Conservation (phyloP, 192 early-diverging fungal species). For the Linderina pennispora region DNA sequence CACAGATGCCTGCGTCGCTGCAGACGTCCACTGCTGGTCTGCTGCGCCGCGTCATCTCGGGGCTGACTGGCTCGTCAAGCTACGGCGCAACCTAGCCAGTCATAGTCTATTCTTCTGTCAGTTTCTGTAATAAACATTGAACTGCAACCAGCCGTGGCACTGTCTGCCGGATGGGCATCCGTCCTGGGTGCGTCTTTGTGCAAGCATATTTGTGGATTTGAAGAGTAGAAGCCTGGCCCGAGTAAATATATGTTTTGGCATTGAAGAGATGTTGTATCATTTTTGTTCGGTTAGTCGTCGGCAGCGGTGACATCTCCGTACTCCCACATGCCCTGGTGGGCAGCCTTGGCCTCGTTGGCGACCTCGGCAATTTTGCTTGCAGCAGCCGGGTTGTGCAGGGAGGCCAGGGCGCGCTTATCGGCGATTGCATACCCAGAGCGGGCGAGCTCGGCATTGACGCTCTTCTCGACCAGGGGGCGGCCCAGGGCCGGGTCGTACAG, state of each 20-base stretch:
- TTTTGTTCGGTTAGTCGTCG: slow-evolving; percentile 23
- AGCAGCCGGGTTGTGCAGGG: slow-evolving; percentile 20
- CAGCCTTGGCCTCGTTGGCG: slow-evolving; percentile 28
- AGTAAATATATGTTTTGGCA: too few relatives aligned
- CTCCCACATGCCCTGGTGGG: slow-evolving; percentile 39
- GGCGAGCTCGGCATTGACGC: slow-evolving; percentile 63
- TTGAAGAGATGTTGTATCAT: too few relatives aligned
- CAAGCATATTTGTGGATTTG: too few relatives aligned
- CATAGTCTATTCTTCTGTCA: too few relatives aligned
- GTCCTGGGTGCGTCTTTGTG: too few relatives aligned
- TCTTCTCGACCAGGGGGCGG: slow-evolving; percentile 52
- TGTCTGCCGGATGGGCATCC: too few relatives aligned
- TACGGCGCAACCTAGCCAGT: background rate
- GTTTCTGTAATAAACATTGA: too few relatives aligned
- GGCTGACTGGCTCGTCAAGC: slow-evolving; percentile 20
- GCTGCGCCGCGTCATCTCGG: slow-evolving; percentile 35
- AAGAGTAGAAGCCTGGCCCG: too few relatives aligned
- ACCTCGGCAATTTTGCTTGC: slow-evolving; percentile 29
- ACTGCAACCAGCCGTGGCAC: too few relatives aligned
- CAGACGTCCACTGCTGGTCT: slow-evolving; percentile 12
- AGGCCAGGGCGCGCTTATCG: slow-evolving; percentile 20
- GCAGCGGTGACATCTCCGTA: slow-evolving; percentile 35
- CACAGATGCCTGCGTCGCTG: slow-evolving; percentile 12
- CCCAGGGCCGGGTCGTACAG: slow-evolving; percentile 60
- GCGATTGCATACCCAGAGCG: slow-evolving; percentile 57